Evolutionary conservation across 441 rosid genomes (phyloP), one percentile per base, ranked within the genome.

Genomic region (Pelargonium citronellum): DNA sequence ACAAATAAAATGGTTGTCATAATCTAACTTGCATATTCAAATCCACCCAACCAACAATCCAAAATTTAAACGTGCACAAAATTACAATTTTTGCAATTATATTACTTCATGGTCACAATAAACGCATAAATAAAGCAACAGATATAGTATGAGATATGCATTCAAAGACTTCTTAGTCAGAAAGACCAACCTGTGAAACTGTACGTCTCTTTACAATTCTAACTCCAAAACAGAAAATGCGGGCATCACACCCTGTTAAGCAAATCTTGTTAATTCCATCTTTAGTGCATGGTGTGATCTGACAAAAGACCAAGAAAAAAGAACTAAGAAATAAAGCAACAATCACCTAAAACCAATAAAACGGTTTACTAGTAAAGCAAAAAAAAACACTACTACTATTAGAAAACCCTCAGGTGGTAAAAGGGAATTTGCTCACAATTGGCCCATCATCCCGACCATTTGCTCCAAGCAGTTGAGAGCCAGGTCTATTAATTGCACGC

Each of bases 391-490:
- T 7, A 39, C 43, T 6, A 39, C 43, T 39, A 39, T 39, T 7
- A 7, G 8, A 51, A 71, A 64, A 20, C 19, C 27, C n/a, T 71
- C 60, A 81, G 37, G 67, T 24, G 66, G 67, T 64, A 13, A 15
- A 37, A 15, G 75, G 62, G 70, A 62, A 55, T 51, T 72, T 64
- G 82, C 98, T 84, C 85, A 95, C 99, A 74, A 87, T 85, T 72
- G 96, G 91, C 72, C 96, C 99, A 86, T 95, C 98, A 81, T 95
- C 99, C 78, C 99, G 98, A 69, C 99, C 99, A 83, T 87, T 95
- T 55, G 86, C 89, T 68, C 99, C 99, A 37, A 95, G 80, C 67
- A 90, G 82, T 75, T 95, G 99, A 34, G 95, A 82, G 63, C 91
- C 96, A 79, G 99, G 97, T 79, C 99, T 84, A 78, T 84, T 86